Percentiles rank a stretch among this genome's conserved stretches.
Evolutionary conservation across 305 asterid species (phyloP).

Genomic region (Vinca major): DNA sequence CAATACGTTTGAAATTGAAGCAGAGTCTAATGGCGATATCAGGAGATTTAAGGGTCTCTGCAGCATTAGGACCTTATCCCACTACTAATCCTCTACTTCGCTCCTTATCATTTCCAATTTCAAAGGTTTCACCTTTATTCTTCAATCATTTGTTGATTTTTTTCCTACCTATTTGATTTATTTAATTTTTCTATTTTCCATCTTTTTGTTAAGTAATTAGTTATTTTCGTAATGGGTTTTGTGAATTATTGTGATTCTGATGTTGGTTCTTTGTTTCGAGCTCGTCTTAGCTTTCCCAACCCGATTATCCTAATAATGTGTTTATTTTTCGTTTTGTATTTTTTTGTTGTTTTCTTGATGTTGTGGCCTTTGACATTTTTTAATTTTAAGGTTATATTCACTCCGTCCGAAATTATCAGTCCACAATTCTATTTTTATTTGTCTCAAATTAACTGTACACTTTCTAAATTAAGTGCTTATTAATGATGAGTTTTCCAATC

Average conservation of each 20-base stretch:
- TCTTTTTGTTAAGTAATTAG: background rate
- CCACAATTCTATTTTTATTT: background rate
- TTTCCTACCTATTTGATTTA: background rate
- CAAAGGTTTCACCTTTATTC: conserved; percentile 17
- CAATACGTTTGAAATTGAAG: background rate
- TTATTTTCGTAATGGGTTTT: background rate
- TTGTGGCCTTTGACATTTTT: background rate
- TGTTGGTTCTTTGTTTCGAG: background rate
- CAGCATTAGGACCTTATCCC: conserved; percentile 17
- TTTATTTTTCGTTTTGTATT: background rate
- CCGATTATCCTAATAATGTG: background rate
- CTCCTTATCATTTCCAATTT: conserved; percentile 16
- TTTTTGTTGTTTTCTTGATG: too few relatives aligned
- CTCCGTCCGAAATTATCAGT: background rate
- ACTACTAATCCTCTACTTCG: conserved; percentile 13
- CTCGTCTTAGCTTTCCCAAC: background rate
- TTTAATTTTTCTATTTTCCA: background rate
- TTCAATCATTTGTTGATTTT: background rate
- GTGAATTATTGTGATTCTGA: background rate
- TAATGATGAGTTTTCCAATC: too few relatives aligned
- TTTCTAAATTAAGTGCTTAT: too few relatives aligned
- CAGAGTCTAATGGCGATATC: conserved; percentile 10
- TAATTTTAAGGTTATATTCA: background rate
- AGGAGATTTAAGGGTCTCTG: conserved; percentile 31
- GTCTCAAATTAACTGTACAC: too few relatives aligned